phyloP scores from a whole-genome alignment of 2,329 filamentous ascomycete species.

The Didymella exigua region DNA sequence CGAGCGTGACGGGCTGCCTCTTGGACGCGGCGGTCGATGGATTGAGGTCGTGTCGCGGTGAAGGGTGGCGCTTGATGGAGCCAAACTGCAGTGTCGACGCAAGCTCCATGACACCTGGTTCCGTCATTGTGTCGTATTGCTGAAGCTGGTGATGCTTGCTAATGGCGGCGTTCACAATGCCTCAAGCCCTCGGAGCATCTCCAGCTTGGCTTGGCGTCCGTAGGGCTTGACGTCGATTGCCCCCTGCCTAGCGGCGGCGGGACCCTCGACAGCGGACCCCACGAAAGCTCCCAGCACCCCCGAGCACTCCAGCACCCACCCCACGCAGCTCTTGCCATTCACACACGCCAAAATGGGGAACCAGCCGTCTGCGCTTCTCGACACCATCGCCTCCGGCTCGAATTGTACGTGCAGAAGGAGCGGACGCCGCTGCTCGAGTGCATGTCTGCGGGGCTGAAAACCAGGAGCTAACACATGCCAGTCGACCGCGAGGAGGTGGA shows the following conservation, averaged over 20 bases:
- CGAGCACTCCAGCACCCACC: conserved; percentile 19
- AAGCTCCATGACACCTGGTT: conserved; percentile 56
- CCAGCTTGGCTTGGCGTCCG: conserved; percentile 31
- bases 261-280: conserved; percentile 25
- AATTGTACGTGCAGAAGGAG: conserved; percentile 72
- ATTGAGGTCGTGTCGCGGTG: conserved; percentile 75
- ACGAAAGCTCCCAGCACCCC: conserved; percentile 27
- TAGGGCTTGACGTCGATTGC: conserved; percentile 26
- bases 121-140: background rate
- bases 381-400: conserved; percentile 93
- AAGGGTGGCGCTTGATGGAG: conserved; percentile 75
- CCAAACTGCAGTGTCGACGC: conserved; percentile 82
- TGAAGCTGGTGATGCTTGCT: background rate
- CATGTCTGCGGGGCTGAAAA: conserved; percentile 38
- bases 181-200: conserved; percentile 17
- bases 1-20: conserved; percentile 64
- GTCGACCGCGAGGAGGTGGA: conserved; percentile 98
- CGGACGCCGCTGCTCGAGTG: conserved; percentile 26
- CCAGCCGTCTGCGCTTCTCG: conserved; percentile 73
- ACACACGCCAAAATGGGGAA: conserved; percentile 55
- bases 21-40: conserved; percentile 75
- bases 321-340: conserved; percentile 16
- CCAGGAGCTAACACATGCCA: conserved; percentile 50
- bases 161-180: background rate
- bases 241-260: conserved; percentile 23